Percentiles rank a stretch among this genome's conserved stretches.
These are phyloP conservation scores for Nicotiana tabacum DNA, from an alignment of 257 asterid genomes.

Conservation along the genomic window DNA sequence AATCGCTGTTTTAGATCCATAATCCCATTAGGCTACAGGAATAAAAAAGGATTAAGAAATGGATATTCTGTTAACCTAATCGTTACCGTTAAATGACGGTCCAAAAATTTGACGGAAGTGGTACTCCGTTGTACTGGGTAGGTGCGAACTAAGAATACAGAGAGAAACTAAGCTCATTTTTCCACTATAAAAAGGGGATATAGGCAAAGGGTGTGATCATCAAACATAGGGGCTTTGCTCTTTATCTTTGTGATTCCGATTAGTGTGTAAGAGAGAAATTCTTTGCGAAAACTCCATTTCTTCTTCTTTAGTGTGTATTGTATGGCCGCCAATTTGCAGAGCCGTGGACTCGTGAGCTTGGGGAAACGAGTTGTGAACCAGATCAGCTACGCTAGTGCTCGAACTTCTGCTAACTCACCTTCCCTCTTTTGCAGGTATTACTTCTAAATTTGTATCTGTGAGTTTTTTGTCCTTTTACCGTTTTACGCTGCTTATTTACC, in stretches of 20 bases:
- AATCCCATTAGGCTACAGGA: not conserved
- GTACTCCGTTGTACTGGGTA: conserved; percentile 8
- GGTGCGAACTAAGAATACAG: conserved; percentile 19
- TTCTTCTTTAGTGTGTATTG: conserved; percentile 10
- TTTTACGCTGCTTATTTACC: not conserved
- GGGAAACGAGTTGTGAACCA: conserved; percentile 41
- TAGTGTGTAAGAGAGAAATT: no score
- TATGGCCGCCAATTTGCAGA: conserved; percentile 63
- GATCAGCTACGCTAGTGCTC: conserved; percentile 25
- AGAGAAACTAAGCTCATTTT: not conserved
- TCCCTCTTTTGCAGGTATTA: conserved; percentile 30
- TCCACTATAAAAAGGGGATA: not conserved
- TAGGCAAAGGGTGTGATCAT: not conserved
- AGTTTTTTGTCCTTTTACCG: not conserved
- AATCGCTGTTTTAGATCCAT: not conserved
- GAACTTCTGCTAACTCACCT: conserved; percentile 14
- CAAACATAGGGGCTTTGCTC: not conserved
- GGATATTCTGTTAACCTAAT: conserved; percentile 19
- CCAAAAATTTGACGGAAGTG: conserved; percentile 18
- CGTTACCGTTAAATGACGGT: conserved; percentile 22
- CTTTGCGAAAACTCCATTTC: not conserved
- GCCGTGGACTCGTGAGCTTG: conserved; percentile 35
- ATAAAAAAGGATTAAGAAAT: not conserved
- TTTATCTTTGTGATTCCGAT: conserved; percentile 9
- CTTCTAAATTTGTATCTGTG: not conserved